These are phyloP conservation scores for Zelopaecilomyces penicillatus DNA, from an alignment of 2,329 filamentous ascomycete species.

Conservation along the genomic window DNA sequence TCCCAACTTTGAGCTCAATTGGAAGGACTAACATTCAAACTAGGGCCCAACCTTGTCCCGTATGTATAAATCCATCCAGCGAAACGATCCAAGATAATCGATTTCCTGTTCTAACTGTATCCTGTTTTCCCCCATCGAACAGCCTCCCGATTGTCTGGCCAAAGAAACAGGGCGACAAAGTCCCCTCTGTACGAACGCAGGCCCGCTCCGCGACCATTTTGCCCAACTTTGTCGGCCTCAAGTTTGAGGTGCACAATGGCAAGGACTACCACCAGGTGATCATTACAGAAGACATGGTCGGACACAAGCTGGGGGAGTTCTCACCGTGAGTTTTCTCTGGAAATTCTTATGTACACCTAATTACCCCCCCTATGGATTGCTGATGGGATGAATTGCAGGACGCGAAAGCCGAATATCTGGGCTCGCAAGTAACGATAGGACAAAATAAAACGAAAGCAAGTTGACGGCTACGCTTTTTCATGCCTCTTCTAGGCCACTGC, in stretches of 20 bases:
- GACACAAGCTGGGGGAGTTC: constrained; percentile 90
- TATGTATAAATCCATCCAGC: constrained; percentile 25
- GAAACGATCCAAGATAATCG: neutral
- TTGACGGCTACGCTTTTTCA: too few relatives aligned
- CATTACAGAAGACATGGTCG: constrained; percentile 94
- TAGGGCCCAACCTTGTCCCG: constrained; percentile 47
- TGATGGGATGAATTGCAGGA: constrained; percentile 27
- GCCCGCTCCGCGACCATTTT: constrained; percentile 83
- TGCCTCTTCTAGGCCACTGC: too few relatives aligned
- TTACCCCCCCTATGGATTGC: too few relatives aligned
- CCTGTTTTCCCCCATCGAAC: constrained; percentile 1
- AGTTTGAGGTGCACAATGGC: constrained; percentile 87
- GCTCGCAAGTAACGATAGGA: constrained; percentile 24
- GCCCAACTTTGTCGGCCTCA: constrained; percentile 82
- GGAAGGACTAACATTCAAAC: constrained; percentile 13
- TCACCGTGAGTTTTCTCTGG: constrained; percentile 56
- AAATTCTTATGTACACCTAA: neutral
- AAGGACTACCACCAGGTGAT: constrained; percentile 75
- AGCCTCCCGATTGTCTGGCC: constrained; percentile 57
- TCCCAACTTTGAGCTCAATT: neutral
- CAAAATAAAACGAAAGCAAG: neutral
- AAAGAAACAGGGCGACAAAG: constrained; percentile 51
- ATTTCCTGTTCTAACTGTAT: constrained; percentile 7
- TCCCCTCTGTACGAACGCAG: constrained; percentile 73
- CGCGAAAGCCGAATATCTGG: constrained; percentile 51